Percentiles rank a stretch among this genome's conserved stretches.
These are phyloP conservation scores for Pyrus pyrifolia DNA, from an alignment of 306 rosid species.

Conservation along the genomic window DNA sequence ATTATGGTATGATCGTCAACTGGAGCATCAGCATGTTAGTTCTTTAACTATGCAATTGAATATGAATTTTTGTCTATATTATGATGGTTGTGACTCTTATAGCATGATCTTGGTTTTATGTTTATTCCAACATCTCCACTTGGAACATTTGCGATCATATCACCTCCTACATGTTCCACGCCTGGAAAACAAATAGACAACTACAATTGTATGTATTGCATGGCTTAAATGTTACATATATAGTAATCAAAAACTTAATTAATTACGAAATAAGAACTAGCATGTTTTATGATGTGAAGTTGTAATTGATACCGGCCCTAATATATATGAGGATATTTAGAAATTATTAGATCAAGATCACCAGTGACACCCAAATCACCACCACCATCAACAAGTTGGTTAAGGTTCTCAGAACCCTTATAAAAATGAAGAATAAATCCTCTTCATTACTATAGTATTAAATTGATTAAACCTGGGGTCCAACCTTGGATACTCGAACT, in stretches of 20 bases:
- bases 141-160: constrained; percentile 47
- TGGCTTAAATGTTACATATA: not conserved
- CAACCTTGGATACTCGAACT: too few relatives aligned
- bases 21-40: too few relatives aligned
- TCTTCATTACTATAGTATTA: too few relatives aligned
- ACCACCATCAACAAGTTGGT: constrained; percentile 37
- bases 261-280: constrained; percentile 32
- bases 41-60: too few relatives aligned
- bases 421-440: constrained; percentile 15
- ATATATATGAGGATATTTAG: constrained; percentile 31
- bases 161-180: constrained; percentile 41
- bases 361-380: constrained; percentile 36
- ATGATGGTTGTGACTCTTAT: too few relatives aligned
- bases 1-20: too few relatives aligned
- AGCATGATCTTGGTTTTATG: too few relatives aligned
- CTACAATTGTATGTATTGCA: not conserved
- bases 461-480: too few relatives aligned
- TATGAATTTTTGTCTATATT: too few relatives aligned
- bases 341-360: constrained; percentile 29
- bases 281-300: constrained; percentile 30
- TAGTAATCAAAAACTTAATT: not conserved
- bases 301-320: constrained; percentile 13
- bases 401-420: constrained; percentile 27
- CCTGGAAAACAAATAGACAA: constrained; percentile 20
- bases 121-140: constrained; percentile 16